Evolutionary conservation across 768 basidiomycete species (phyloP).

Genomic region (Suillus subluteus): DNA sequence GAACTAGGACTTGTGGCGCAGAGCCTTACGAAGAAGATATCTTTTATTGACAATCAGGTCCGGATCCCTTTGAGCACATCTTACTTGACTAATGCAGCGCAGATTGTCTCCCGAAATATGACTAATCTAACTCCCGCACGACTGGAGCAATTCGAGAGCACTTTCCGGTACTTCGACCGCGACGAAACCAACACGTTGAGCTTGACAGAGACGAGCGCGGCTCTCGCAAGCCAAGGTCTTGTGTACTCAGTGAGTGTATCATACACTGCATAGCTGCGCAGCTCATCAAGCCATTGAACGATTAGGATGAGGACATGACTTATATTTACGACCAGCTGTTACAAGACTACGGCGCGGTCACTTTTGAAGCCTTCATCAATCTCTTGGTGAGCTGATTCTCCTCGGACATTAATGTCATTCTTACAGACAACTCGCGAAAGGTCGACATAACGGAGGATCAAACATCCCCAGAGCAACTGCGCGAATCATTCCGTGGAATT

Average conservation of each 20-base stretch:
- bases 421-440: constrained; percentile 42
- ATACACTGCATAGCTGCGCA: neutral
- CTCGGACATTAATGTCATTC: neutral
- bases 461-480: constrained; percentile 88
- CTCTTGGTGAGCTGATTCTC: constrained; percentile 63
- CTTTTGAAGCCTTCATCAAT: constrained; percentile 93
- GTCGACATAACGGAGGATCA: constrained; percentile 97
- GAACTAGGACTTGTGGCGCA: constrained; percentile 84
- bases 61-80: constrained; percentile 1
- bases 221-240: constrained; percentile 91
- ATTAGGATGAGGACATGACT: constrained; percentile 84
- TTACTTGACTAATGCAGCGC: constrained; percentile 6
- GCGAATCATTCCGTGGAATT: constrained; percentile 91
- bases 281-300: constrained; percentile 6
- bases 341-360: constrained; percentile 84
- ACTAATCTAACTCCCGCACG: constrained; percentile 95
- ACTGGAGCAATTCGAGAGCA: constrained; percentile 94
- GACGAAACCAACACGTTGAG: constrained; percentile 90
- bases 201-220: constrained; percentile 87
- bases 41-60: constrained; percentile 96
- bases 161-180: constrained; percentile 96
- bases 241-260: constrained; percentile 71
- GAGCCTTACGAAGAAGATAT: constrained; percentile 86
- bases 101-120: constrained; percentile 95
- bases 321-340: constrained; percentile 80